Base-by-base conservation (phyloP, 2,329 filamentous ascomycete genomes). In the Sporothrix globosa region DNA sequence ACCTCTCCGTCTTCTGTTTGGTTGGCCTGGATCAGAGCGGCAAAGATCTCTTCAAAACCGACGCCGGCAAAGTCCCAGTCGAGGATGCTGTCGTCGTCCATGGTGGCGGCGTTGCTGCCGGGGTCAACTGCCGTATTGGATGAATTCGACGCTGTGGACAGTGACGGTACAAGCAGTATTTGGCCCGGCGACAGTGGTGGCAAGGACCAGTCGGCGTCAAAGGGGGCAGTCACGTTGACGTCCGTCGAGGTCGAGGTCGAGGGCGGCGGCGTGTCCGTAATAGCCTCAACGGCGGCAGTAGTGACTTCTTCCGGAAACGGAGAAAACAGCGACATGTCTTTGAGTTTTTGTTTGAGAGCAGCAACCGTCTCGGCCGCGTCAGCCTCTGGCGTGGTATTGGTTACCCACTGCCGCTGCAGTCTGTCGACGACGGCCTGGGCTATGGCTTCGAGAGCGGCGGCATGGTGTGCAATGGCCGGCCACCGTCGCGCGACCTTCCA, bases 11-110 rank as follows among this genome's bases (percentile, higher is more conserved):
- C 50, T 3, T 27, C 52, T 54, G 54, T 39, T 27, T 56, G 24
- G 53, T 54, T 68, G 9, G 60, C 60, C 53, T 58, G 67, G 39
- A 68, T 68, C 21, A 68, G 52, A 4, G 67, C 67, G 34, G 67
- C 52, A 50, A 68, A 68, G 39, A 68, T 68, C 13, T 68, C 67
- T 14, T 68, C 67, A 46, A 68, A 68, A 10, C 67, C 67, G n/a
- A 68, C 52, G 13, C 67, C 67, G 10, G 67, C 67, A 68, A 68
- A 68, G 50, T 67, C 65, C 65, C 65, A 67, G 65, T 67, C 65
- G 2, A 68, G 39, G 13, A 56, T 50, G 10, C 34, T 14, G 52
- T 68, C 52, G 30, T 68, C 52, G 34, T n/a, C 34, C 34, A 13
- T 41, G 10, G 56, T 60, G 19, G 34, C 34, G 34, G 34, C 34